Evolutionary conservation across 441 rosid genomes (phyloP).

Genomic region (Geranium incanum): DNA sequence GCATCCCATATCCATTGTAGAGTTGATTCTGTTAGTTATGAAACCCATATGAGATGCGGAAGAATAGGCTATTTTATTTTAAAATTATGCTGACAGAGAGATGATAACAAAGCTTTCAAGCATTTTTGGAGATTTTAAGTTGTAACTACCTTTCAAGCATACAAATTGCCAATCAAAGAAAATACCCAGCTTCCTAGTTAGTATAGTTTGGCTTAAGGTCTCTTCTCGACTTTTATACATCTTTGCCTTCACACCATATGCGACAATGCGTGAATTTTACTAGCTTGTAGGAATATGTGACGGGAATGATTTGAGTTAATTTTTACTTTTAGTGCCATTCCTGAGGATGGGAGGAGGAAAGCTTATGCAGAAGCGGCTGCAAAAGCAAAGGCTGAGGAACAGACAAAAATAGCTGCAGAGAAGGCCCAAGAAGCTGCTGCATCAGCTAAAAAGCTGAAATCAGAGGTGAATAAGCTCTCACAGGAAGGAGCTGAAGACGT

Average conservation of each 20-base stretch:
- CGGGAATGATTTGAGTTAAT: neutral
- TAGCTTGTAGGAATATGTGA: neutral
- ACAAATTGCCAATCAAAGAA: neutral
- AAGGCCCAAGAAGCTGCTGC: slow-evolving; percentile 52
- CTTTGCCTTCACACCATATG: neutral
- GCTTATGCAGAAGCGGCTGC: slow-evolving; percentile 57
- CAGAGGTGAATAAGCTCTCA: slow-evolving; percentile 50
- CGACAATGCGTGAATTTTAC: neutral
- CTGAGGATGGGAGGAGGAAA: slow-evolving; percentile 81
- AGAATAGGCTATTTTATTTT: no score
- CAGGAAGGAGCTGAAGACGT: slow-evolving; percentile 57
- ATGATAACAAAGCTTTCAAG: no score
- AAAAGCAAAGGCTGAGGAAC: slow-evolving; percentile 65
- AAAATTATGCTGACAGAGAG: no score
- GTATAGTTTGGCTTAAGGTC: neutral
- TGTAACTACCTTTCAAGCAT: neutral
- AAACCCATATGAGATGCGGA: no score
- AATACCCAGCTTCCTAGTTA: neutral
- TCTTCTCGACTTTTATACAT: neutral
- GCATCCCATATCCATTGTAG: neutral
- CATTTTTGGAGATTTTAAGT: no score
- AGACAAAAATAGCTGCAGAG: slow-evolving; percentile 47
- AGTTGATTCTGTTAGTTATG: no score
- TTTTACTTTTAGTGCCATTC: slow-evolving; percentile 46
- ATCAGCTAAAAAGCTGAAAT: slow-evolving; percentile 40